A percentile compares a stretch with the other conserved stretches of the same genome.
Conservation (phyloP, 352 stramenopile species). For the Globisporangium iwayamae region DNA sequence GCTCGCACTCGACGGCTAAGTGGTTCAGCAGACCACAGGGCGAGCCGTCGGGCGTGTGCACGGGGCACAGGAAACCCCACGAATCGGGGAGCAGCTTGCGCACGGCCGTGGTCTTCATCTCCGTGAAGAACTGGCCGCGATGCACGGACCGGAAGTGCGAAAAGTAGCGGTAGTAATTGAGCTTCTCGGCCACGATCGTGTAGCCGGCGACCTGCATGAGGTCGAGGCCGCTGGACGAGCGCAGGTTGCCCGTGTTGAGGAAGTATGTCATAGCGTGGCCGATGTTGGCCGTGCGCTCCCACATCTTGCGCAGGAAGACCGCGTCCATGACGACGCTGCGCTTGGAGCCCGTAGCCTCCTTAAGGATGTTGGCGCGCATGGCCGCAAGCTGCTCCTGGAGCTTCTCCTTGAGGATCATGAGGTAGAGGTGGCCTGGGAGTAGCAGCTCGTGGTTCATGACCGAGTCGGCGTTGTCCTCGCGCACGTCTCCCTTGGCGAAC, state of each 20-base stretch:
- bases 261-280: constrained; percentile 98
- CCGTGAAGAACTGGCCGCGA: constrained; percentile 99
- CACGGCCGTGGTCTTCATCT: constrained; percentile 99
- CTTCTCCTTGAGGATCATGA: constrained; percentile 99
- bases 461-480: constrained; percentile 97
- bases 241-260: constrained; percentile 98
- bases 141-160: constrained; percentile 99
- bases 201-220: constrained; percentile 97
- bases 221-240: constrained; percentile 96
- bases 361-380: constrained; percentile 79
- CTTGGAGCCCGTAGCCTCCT: constrained; percentile 51
- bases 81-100: constrained; percentile 98
- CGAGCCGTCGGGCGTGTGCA: constrained; percentile 99
- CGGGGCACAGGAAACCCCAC: constrained; percentile 99
- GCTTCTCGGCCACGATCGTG: constrained; percentile 98
- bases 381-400: constrained; percentile 91
- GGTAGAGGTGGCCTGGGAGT: constrained; percentile 93
- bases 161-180: constrained; percentile 99
- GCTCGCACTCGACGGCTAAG: constrained; percentile 91
- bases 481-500: constrained; percentile 92
- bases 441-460: constrained; percentile 98
- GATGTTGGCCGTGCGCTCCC: constrained; percentile 88
- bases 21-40: constrained; percentile 99
- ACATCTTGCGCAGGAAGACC: constrained; percentile 92
- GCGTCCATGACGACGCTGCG: constrained; percentile 71